phyloP scores from a whole-genome alignment of 106 monocot species.

The Alisma plantagoaquatica region DNA sequence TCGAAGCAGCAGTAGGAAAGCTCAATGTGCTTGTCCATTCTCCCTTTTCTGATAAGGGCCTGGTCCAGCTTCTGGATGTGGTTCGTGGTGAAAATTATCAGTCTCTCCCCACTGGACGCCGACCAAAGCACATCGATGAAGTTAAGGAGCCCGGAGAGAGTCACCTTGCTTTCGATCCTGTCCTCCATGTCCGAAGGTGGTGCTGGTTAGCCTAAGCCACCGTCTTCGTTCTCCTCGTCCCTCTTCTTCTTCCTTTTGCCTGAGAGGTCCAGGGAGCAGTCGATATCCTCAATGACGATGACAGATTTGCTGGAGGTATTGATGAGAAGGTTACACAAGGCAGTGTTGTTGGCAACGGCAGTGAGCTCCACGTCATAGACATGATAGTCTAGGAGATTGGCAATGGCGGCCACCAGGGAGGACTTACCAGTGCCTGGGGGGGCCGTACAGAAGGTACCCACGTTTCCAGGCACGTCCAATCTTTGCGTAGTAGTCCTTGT shows the following conservation, averaged over 20 bases:
- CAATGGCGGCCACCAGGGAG: constrained; percentile 7
- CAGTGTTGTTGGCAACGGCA: too few species aligned
- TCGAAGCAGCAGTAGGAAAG: too few species aligned
- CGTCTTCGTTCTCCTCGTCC: not conserved
- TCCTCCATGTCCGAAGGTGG: not conserved
- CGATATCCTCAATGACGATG: constrained; percentile 22
- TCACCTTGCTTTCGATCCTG: not conserved
- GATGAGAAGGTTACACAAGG: too few species aligned
- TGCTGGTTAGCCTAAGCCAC: not conserved
- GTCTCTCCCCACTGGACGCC: constrained; percentile 24
- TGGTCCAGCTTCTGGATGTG: constrained; percentile 24
- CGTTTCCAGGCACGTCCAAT: too few species aligned
- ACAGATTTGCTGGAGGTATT: too few species aligned
- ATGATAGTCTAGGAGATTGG: too few species aligned
- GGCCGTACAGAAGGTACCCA: constrained; percentile 14
- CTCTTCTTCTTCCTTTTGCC: constrained; percentile 15
- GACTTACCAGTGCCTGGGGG: constrained; percentile 14
- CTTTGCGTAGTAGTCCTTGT: too few species aligned
- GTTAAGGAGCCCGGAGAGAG: too few species aligned
- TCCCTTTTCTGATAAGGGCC: constrained; percentile 27
- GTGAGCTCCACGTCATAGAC: too few species aligned
- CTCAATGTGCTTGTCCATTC: constrained; percentile 34
- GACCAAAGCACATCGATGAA: constrained; percentile 39
- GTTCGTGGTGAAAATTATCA: constrained; percentile 32
- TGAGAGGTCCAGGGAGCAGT: constrained; percentile 38